phyloP scores from a whole-genome alignment of 2,329 filamentous ascomycete species.

The Coniella vitis region DNA sequence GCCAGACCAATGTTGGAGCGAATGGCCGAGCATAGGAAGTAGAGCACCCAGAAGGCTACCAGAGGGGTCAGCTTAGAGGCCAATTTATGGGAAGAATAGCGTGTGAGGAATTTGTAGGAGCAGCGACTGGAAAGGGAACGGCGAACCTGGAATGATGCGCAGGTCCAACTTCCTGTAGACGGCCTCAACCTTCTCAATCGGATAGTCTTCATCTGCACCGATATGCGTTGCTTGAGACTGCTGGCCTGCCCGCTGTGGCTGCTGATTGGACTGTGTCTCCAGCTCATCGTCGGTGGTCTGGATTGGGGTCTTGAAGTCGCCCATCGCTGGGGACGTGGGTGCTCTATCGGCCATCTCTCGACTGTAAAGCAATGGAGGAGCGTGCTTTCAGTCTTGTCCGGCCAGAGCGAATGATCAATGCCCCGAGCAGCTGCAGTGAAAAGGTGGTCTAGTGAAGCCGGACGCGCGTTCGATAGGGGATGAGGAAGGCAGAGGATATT shows the following conservation, averaged over 20 bases:
- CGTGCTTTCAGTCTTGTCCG: conserved; percentile 43
- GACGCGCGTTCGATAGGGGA: too few species aligned
- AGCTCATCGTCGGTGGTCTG: conserved; percentile 11
- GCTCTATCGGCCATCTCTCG: conserved; percentile 38
- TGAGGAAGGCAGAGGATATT: too few species aligned
- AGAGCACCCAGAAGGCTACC: conserved; percentile 76
- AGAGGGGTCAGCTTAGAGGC: not conserved
- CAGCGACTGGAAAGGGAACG: too few species aligned
- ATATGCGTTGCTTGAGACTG: not conserved
- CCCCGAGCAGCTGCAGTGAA: too few species aligned
- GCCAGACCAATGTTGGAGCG: conserved; percentile 86
- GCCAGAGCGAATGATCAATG: conserved; percentile 7
- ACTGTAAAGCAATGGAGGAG: conserved; percentile 45
- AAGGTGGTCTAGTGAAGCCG: not conserved
- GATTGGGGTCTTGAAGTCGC: conserved; percentile 26
- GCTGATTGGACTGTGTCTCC: conserved; percentile 3
- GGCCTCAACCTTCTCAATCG: conserved; percentile 44
- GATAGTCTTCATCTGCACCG: conserved; percentile 32
- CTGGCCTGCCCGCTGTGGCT: not conserved
- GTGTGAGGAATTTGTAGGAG: too few species aligned
- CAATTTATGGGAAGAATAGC: too few species aligned
- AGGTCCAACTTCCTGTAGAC: conserved; percentile 53
- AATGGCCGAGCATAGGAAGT: conserved; percentile 88
- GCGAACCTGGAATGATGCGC: conserved; percentile 52
- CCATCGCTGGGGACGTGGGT: conserved; percentile 23